Evolutionary conservation across 164 flowering plant species (phyloP).

Genomic region (Cinnamomum micranthum): DNA sequence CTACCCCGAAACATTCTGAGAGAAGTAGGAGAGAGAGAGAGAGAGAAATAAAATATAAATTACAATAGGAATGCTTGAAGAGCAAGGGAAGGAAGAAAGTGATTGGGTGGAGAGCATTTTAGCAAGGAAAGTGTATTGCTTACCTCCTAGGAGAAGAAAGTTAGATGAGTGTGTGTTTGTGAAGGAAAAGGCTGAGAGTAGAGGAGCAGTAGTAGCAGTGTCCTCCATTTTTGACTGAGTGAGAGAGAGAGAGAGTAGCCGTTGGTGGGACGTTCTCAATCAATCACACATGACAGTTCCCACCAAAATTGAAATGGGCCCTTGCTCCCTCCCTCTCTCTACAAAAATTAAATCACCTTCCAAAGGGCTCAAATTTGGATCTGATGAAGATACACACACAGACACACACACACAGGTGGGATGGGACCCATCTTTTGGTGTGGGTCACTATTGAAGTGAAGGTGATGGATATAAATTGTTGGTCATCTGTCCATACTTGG

Average conservation of each 20-base stretch:
- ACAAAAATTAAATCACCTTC: too few species aligned
- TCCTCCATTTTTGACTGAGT: neutral
- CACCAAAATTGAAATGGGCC: neutral
- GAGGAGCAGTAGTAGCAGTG: neutral
- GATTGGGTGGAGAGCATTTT: constrained; percentile 1
- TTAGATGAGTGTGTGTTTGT: constrained; percentile 17
- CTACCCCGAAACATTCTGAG: constrained; percentile 26
- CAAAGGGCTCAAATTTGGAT: too few species aligned
- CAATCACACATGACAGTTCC: neutral
- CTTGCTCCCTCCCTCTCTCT: too few species aligned
- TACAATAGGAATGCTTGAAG: constrained; percentile 38
- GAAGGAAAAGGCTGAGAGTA: constrained; percentile 31
- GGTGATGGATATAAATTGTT: too few species aligned
- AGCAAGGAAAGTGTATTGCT: constrained; percentile 26
- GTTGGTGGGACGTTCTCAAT: constrained; percentile 42
- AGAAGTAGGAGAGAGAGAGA: constrained; percentile 3
- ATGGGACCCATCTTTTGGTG: too few species aligned
- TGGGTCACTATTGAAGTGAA: too few species aligned
- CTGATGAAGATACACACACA: too few species aligned
- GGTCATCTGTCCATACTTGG: too few species aligned
- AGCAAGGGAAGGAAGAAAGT: constrained; percentile 27
- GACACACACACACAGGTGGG: too few species aligned
- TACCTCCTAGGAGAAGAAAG: constrained; percentile 14
- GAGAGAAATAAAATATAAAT: neutral
- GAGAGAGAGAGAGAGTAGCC: constrained; percentile 16